phyloP scores from a whole-genome alignment of 805 yeast species.

The Starmerella bacillaris region DNA sequence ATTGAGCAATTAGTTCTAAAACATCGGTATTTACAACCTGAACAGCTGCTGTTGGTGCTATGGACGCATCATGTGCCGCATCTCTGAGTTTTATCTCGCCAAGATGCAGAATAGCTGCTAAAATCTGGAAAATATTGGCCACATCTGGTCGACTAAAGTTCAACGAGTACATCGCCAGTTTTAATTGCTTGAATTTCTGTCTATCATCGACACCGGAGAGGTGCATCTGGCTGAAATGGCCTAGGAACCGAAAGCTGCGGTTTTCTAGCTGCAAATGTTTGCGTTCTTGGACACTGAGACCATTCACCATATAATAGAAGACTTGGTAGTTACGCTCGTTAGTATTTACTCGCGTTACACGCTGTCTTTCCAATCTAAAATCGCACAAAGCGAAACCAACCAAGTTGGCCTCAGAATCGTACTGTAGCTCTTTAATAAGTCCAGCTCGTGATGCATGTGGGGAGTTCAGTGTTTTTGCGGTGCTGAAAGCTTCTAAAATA shows the following conservation, averaged over 20 bases:
- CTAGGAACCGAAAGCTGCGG: conserved; percentile 28
- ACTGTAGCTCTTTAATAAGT: conserved; percentile 36
- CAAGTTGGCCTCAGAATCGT: conserved; percentile 28
- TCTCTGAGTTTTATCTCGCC: conserved; percentile 27
- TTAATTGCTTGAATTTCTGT: conserved; percentile 30
- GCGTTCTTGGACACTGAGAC: conserved; percentile 28
- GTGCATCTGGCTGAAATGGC: conserved; percentile 26
- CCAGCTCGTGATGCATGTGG: conserved; percentile 35
- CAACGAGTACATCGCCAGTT: conserved; percentile 32
- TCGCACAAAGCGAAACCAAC: conserved; percentile 39
- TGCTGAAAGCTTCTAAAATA: conserved; percentile 25
- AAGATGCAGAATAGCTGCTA: conserved; percentile 28
- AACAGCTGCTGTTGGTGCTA: conserved; percentile 23
- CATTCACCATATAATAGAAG: conserved; percentile 38
- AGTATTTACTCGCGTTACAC: conserved; percentile 33
- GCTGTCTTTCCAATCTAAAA: conserved; percentile 37
- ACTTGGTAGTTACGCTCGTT: conserved; percentile 43
- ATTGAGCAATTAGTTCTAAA: conserved; percentile 23
- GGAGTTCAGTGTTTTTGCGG: conserved; percentile 24
- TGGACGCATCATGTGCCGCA: conserved; percentile 21
- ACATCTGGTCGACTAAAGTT: conserved; percentile 33
- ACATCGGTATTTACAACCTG: conserved; percentile 23
- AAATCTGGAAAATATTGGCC: conserved; percentile 32
- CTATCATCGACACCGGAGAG: conserved; percentile 32
- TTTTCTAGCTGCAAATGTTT: conserved; percentile 27